phyloP scores from a whole-genome alignment of 306 rosid genomes.

The Malus domestica region ASM211411v1 NC_041796.1:26910001-26910500 shows the following conservation, averaged over 20 bases:
- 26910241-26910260: constrained; percentile 88
- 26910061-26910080: not conserved
- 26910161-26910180: constrained; percentile 96
- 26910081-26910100: not conserved
- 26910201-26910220: constrained; percentile 92
- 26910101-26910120: not conserved
- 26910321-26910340: not conserved
- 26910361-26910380: not conserved
- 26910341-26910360: not conserved
- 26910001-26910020: not conserved
- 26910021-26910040: not conserved
- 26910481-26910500: not conserved
- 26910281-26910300: not conserved
- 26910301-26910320: too few relatives aligned
- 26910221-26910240: constrained; percentile 92
- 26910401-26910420: not conserved
- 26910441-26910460: constrained; percentile 1
- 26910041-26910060: not conserved
- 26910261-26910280: constrained; percentile 23
- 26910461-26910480: not conserved
- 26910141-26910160: constrained; percentile 96
- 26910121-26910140: constrained; percentile 75
- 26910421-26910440: constrained; percentile 1
- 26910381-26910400: not conserved
- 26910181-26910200: constrained; percentile 92